Conservation (phyloP, 1,139 yeast species). For the Sugiyamaella neomexicana region DNA sequence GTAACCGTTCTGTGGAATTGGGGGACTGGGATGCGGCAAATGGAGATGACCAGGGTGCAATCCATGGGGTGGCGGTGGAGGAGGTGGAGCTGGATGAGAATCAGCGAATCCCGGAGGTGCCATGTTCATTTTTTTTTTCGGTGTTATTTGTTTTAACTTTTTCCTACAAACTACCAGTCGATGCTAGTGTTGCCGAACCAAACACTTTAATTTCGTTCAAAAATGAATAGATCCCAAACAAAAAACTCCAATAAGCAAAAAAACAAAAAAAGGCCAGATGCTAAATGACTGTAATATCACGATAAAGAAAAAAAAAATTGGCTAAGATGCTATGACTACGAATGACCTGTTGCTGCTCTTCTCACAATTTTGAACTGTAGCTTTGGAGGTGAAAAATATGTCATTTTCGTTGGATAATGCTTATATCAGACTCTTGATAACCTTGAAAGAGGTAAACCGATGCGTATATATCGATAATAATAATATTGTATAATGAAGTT, state of each 20-base stretch:
- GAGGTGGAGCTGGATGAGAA: constrained; percentile 16
- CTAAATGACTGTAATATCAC: background rate
- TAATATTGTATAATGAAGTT: no score
- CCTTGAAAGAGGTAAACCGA: no score
- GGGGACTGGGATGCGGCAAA: constrained; percentile 16
- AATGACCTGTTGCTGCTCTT: background rate
- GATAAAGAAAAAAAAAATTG: background rate
- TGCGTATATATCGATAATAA: no score
- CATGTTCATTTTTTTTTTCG: constrained; percentile 15
- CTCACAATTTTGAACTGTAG: background rate
- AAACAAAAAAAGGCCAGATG: background rate
- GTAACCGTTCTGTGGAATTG: constrained; percentile 12
- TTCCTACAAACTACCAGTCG: background rate
- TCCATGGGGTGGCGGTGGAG: constrained; percentile 20
- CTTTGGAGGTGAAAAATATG: background rate
- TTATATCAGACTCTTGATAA: no score
- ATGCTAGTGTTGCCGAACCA: no score
- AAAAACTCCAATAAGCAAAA: background rate
- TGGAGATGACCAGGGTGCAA: constrained; percentile 14
- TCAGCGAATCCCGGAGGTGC: constrained; percentile 17
- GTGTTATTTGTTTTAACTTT: no score
- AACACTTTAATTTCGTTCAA: background rate
- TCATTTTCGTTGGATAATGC: no score
- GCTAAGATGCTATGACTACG: background rate
- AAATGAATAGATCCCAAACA: background rate